phyloP scores from a whole-genome alignment of 345 rosid species.

The Schrenkiella parvula region DNA sequence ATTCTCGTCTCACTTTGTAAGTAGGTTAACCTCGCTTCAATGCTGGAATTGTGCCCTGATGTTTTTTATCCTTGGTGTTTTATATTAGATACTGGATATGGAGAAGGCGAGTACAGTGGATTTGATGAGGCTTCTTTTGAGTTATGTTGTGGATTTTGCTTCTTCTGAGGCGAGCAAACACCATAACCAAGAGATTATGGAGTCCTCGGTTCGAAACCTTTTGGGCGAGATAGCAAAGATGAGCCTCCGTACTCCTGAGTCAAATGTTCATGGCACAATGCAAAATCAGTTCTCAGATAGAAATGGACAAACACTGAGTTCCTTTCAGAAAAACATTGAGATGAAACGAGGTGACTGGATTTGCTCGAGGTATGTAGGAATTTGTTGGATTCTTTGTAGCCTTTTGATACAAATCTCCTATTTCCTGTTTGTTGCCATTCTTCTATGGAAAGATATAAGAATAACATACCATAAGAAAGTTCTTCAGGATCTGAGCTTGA shows the following conservation, averaged over 20 bases:
- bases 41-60: not conserved
- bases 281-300: constrained; percentile 41
- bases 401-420: not conserved
- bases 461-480: not conserved
- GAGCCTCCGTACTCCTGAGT: constrained; percentile 30
- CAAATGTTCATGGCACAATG: constrained; percentile 26
- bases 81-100: constrained; percentile 35
- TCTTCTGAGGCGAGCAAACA: constrained; percentile 31
- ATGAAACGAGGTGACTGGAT: constrained; percentile 97
- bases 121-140: constrained; percentile 73
- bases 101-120: constrained; percentile 57
- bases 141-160: constrained; percentile 49
- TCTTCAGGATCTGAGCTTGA: not conserved
- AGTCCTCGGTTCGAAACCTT: constrained; percentile 56
- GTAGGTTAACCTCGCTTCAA: not conserved
- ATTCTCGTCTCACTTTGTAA: not conserved
- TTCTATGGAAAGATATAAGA: not conserved
- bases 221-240: constrained; percentile 55
- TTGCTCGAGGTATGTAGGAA: constrained; percentile 56
- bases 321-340: constrained; percentile 47
- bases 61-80: constrained; percentile 10
- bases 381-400: not conserved
- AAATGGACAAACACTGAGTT: constrained; percentile 41
- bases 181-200: constrained; percentile 41
- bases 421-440: not conserved